Base-by-base conservation (phyloP, 2,329 filamentous ascomycete genomes). In the Catunica adiposa region DNA sequence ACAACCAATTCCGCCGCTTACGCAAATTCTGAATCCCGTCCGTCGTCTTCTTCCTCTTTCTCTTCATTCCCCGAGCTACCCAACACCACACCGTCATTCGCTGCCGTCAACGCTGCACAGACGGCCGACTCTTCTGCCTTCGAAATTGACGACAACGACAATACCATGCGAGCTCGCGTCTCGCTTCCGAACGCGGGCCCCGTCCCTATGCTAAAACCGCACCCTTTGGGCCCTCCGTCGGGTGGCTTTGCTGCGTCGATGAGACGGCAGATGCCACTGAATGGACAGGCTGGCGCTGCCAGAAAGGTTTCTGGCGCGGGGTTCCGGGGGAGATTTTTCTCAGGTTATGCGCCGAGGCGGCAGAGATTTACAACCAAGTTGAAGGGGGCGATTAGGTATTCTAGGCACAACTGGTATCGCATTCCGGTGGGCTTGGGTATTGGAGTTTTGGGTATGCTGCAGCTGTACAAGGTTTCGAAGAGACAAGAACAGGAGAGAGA, bases 391-490 rank as follows among this genome's bases (percentile, higher is more conserved):
- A 50, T 58, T 15, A 46, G 53, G 37, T 53, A 58, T 44, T 53
- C 56, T 8, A 53, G 56, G 20, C 53, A 54, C 59, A 80, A 86
- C 71, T 96, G 89, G 89, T 87, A 89, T 68, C 86, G 86, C 50
- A 94, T 96, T 62, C 89, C 89, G 22, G 79, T 95, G 56, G 86
- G 84, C 25, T 74, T 95, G 22, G 89, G 89, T 59, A 82, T 95
- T 63, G 86, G 79, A 57, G 89, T 94, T 64, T 74, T 96, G 7
- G 89, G 88, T 23, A 73, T 86, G 53, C 76, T 89, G 53, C 89
- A 95, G 63, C 82, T 94, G 66, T 92, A 90, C 68, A 86, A 86
- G 66, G 79, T 86, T 56, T 80, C 73, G 14, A 65, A 67, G 75
- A 78, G 61, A 74, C 71, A 62, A 66, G 25, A 59, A 22, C 50